These are phyloP conservation scores for Cephaloascus albidus DNA, from an alignment of 805 yeast species.

Conservation along the genomic window DNA sequence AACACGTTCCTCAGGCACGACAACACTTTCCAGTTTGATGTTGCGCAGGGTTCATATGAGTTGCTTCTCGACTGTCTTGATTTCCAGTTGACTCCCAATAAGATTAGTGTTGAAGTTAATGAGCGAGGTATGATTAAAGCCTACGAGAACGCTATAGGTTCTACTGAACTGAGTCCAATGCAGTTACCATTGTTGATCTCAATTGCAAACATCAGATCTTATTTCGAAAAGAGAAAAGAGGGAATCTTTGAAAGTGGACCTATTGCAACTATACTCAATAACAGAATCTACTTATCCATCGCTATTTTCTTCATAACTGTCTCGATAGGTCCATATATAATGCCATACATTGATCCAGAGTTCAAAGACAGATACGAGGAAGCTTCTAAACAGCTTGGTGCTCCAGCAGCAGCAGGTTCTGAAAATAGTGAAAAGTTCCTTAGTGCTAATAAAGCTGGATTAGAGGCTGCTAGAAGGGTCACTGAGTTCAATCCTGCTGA, in stretches of 20 bases:
- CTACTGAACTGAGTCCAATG: background rate
- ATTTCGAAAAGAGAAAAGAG: conserved; percentile 15
- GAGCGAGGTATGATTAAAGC: background rate
- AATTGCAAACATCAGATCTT: background rate
- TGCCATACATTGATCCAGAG: background rate
- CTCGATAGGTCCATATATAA: background rate
- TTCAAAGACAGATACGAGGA: background rate
- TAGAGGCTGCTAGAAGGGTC: conserved; percentile 10
- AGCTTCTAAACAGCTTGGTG: background rate
- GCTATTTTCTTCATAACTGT: conserved; percentile 12
- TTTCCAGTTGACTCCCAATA: background rate
- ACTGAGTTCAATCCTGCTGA: conserved; percentile 3
- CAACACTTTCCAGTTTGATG: background rate
- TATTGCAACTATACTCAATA: conserved; percentile 21
- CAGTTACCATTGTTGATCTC: background rate
- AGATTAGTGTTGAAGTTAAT: background rate
- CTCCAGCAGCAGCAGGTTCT: conserved; percentile 1
- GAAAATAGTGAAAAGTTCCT: conserved; percentile 7
- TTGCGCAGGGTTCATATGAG: background rate
- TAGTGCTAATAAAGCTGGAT: conserved; percentile 5
- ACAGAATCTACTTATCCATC: conserved; percentile 25
- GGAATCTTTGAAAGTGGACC: conserved; percentile 25
- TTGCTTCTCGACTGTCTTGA: background rate
- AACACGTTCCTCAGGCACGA: background rate
- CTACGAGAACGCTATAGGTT: background rate